Base-by-base conservation (phyloP, 345 rosid genomes). In the Eucalyptus curtisii region DNA sequence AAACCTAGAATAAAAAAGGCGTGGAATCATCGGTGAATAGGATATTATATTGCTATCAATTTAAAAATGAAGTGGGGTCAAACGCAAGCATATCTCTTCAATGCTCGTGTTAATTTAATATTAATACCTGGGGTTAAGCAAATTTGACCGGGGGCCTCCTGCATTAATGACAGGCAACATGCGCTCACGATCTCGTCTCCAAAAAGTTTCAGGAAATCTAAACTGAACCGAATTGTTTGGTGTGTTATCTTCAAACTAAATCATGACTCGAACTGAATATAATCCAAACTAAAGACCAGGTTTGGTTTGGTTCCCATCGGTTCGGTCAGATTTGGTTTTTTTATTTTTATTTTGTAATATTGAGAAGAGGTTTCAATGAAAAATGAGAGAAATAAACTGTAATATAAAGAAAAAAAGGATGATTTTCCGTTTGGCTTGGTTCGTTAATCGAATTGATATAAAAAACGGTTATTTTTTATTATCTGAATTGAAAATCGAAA, bases 221-320 rank as follows among this genome's bases (percentile, higher is more conserved):
- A 57, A 57, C 0, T 0, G 1, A 57, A 14, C 6, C 6, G 1
- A 17, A 61, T 27, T 1, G 3, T 3, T 61, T 59, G 2, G 68
- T 12, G 68, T 27, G 15, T 27, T 61, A 3, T 27, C 4, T 61
- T 61, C 7, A 27, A 61, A 61, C 7, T 0, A 61, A 59, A 27
- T 27, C 31, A 27, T 61, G 68, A 61, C 12, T 30, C 30, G 3
- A 55, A 24, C 0, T 5, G 30, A 55, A 55, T 24, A 55, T 4
- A 55, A 55, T 4, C 9, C 22, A 19, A 52, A 52, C 22, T 19
- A 3, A 52, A 52, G 4, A 17, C 30, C 9, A 1, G 12, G 6
- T 55, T 55, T 24, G 30, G 30, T 55, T 55, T 0, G 61, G 0
- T 55, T 55, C 57, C 5, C 25, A 7, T 20, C 10, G 0, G 0